Evolutionary conservation across 2,329 filamentous ascomycete genomes (phyloP).

Genomic region (Tolypocladium tropicale): DNA sequence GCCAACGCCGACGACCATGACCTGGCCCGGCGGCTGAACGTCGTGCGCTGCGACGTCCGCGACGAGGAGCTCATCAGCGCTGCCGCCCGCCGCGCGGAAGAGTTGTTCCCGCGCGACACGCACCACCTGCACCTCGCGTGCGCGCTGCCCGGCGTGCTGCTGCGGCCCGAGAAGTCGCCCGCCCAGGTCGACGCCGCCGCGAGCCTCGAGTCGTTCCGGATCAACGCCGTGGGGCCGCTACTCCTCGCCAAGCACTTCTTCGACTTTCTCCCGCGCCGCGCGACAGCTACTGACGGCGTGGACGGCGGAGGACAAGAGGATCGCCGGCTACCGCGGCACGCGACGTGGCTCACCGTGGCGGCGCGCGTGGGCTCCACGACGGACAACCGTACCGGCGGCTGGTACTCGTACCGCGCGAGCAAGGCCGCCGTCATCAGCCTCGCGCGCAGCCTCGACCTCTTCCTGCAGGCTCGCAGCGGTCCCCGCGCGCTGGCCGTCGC

Average conservation of each 20-base stretch:
- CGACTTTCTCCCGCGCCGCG: constrained; percentile 54
- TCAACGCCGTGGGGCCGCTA: constrained; percentile 66
- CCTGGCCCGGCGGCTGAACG: constrained; percentile 24
- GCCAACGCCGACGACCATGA: constrained; percentile 6
- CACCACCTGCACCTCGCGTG: constrained; percentile 60
- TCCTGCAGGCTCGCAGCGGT: constrained; percentile 45
- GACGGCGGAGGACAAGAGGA: background rate
- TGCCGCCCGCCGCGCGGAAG: constrained; percentile 39
- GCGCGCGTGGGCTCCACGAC: constrained; percentile 66
- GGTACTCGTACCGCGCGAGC: constrained; percentile 71
- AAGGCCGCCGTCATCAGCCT: constrained; percentile 67
- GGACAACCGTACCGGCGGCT: constrained; percentile 66
- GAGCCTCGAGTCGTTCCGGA: constrained; percentile 58
- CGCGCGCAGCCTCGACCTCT: constrained; percentile 61
- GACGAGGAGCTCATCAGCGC: constrained; percentile 54
- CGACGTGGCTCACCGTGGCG: constrained; percentile 65
- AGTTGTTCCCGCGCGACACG: constrained; percentile 37
- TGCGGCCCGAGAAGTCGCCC: constrained; percentile 64
- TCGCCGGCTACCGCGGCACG: constrained; percentile 34
- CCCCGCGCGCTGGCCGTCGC: constrained; percentile 56
- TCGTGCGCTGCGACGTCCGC: constrained; percentile 33
- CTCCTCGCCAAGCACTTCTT: constrained; percentile 69
- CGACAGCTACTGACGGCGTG: constrained; percentile 15
- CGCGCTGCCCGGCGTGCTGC: constrained; percentile 59
- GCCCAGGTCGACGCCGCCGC: constrained; percentile 49